Base-by-base conservation (phyloP, 1,139 yeast species). In the Williopsis jadinii region DNA sequence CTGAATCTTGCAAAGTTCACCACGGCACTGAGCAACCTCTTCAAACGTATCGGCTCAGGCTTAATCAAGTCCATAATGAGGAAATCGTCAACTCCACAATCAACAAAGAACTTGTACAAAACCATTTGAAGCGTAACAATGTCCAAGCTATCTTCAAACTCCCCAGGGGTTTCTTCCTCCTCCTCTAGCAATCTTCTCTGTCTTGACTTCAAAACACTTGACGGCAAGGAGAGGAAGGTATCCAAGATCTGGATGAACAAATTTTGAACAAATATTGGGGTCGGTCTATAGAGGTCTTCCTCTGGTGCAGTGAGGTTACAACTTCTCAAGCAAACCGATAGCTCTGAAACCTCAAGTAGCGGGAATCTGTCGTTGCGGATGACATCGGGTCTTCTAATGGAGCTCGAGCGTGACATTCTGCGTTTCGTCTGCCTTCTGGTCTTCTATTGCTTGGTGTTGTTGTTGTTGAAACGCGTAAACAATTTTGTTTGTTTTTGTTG, bases 1-100 rank as follows among this genome's bases (percentile, higher is more conserved):
- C 95, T 70, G 54, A 84, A 87, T 44, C 94, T 66, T 2, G 95
- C 95, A 66, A 77, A 88, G 57, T 88, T 87, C 13, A 87, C 84
- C 39, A 88, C 80, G 1, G 94, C 95, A 58, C 95, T 85, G 28
- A 88, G 61, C 14, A 85, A 70, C 38, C 94, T 67, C 49, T 79
- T 66, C 3, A 78, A 69, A 43, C 95, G 66, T 37, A 61, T 62
- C 0, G 85, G 70, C 24, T 87, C 95, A 0, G 97, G 97, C 47
- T 71, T 76, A 39, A 70, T 65, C 33, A 75, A 66, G 61, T 88
- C 97, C 64, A 75, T 70, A 41, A 87, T 67, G 35, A 80, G 73
- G 54, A 87, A 84, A 59, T 88, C 95, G 43, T 75, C 70, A 4
- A 87, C 75, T 0, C 96, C 96, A 57, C 92, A 81, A 43, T 75